Percentiles rank a stretch among this genome's conserved stretches.
These are phyloP conservation scores for Cymbopogon flexuosus DNA, from an alignment of 202 grass and related monocot genomes.

Conservation along the genomic window DNA sequence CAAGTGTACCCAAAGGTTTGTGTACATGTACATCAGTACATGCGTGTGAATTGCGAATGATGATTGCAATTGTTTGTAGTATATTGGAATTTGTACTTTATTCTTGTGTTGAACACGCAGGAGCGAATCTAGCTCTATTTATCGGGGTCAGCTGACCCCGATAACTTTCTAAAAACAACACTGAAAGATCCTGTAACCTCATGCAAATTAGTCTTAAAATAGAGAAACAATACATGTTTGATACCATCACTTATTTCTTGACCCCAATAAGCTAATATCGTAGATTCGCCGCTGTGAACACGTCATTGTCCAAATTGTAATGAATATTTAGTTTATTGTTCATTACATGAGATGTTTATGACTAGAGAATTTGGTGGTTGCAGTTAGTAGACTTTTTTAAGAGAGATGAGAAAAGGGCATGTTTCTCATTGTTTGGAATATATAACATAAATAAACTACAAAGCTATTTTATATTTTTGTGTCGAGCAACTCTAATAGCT, in stretches of 20 bases:
- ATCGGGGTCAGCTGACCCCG: too few relatives aligned
- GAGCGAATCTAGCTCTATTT: too few relatives aligned
- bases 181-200: too few relatives aligned
- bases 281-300: background rate
- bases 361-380: background rate
- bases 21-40: background rate
- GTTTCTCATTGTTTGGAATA: background rate
- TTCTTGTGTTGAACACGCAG: background rate
- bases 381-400: background rate
- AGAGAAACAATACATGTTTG: too few relatives aligned
- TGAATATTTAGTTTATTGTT: background rate
- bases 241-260: too few relatives aligned
- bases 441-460: background rate
- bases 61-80: background rate
- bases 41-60: background rate
- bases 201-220: too few relatives aligned
- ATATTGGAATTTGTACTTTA: background rate
- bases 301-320: background rate
- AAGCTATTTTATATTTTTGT: background rate
- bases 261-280: too few relatives aligned
- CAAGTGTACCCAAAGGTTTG: background rate
- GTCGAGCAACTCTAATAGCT: too few relatives aligned
- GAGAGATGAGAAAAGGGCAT: background rate
- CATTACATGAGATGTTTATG: background rate
- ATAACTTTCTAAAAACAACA: too few relatives aligned